Percentiles rank a stretch among this genome's conserved stretches.
phyloP scores from a whole-genome alignment of 768 basidiomycete genomes.

The Boletellus ananiceps region DNA sequence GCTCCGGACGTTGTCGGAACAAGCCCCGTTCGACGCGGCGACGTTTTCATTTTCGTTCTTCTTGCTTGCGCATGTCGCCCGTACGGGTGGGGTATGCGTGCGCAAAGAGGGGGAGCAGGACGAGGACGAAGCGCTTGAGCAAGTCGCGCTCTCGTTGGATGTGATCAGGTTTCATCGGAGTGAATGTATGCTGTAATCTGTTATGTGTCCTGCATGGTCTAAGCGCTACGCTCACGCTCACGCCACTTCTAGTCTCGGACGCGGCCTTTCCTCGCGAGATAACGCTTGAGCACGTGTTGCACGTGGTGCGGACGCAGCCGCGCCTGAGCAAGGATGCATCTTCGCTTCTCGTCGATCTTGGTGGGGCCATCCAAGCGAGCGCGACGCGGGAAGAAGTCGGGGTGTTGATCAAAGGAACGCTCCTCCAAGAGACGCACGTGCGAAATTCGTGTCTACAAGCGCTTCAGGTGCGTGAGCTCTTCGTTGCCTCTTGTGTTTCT shows the following conservation, averaged over 20 bases:
- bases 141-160: constrained; percentile 62
- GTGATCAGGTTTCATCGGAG: constrained; percentile 34
- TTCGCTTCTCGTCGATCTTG: constrained; percentile 73
- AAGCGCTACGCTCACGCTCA: neutral
- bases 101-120: constrained; percentile 7
- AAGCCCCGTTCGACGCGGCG: constrained; percentile 75
- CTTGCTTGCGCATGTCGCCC: constrained; percentile 64
- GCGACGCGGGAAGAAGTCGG: constrained; percentile 59
- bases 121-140: constrained; percentile 68
- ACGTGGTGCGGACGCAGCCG: constrained; percentile 72
- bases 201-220: too few relatives aligned
- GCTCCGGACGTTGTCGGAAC: constrained; percentile 74
- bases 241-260: constrained; percentile 52
- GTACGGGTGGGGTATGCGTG: constrained; percentile 61
- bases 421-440: constrained; percentile 84
- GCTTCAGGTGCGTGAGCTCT: constrained; percentile 56
- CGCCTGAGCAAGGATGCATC: constrained; percentile 81
- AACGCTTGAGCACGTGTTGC: constrained; percentile 64
- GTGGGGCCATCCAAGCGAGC: constrained; percentile 67
- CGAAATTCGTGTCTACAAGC: constrained; percentile 88
- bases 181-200: constrained; percentile 22
- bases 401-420: constrained; percentile 65
- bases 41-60: constrained; percentile 83
- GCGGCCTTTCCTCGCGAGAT: constrained; percentile 67
- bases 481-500: neutral